Conservation (phyloP, 129 eudicot species). For the Flaveria linearis region DNA sequence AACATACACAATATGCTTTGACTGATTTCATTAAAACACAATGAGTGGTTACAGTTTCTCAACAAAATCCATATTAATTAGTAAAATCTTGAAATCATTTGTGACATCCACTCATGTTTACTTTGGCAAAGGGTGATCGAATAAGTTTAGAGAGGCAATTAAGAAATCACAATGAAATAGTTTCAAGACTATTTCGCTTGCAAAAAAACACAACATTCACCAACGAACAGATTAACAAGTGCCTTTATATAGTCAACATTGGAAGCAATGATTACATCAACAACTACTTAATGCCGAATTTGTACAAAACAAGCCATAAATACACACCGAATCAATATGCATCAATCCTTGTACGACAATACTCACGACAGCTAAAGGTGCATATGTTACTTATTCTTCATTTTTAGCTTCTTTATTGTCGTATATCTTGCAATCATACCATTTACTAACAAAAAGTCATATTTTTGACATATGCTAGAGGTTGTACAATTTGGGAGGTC, state of each 20-base stretch:
- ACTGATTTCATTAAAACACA: neutral
- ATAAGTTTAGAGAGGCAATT: constrained; percentile 32
- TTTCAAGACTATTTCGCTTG: constrained; percentile 16
- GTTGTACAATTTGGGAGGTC: constrained; percentile 48
- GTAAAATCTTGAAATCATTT: neutral
- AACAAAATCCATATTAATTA: neutral
- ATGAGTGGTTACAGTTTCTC: neutral
- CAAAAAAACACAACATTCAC: constrained; percentile 30
- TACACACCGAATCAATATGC: constrained; percentile 37
- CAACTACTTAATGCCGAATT: constrained; percentile 45
- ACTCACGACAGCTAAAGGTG: constrained; percentile 39
- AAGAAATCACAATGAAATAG: constrained; percentile 27
- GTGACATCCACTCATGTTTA: constrained; percentile 2
- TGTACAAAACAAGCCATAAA: constrained; percentile 21
- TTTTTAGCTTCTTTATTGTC: neutral
- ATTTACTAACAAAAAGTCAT: constrained; percentile 2
- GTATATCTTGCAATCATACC: neutral
- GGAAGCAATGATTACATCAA: constrained; percentile 60
- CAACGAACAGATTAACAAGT: constrained; percentile 28
- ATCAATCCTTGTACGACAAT: constrained; percentile 30
- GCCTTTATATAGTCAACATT: constrained; percentile 41
- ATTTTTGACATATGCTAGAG: constrained; percentile 17
- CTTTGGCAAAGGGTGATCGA: constrained; percentile 31
- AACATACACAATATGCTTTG: neutral
- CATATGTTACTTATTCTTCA: neutral